Evolutionary conservation across 2,329 filamentous ascomycete genomes (phyloP).

Genomic region (Botryotinia globosa): DNA sequence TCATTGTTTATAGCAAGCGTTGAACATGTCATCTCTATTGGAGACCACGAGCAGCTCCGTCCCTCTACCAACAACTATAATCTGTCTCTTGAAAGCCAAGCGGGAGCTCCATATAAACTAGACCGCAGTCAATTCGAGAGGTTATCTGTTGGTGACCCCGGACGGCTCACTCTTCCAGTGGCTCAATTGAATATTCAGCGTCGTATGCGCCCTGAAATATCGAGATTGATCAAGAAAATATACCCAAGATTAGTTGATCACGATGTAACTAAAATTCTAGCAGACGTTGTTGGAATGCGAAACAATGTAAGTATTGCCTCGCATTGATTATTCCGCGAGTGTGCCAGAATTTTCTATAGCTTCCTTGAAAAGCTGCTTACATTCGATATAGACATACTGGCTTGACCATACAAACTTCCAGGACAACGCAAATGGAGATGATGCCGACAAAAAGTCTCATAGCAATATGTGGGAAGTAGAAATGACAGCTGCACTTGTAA

Average conservation of each 20-base stretch:
- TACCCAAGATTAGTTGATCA: constrained; percentile 34
- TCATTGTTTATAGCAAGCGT: constrained; percentile 35
- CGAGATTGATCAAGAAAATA: constrained; percentile 29
- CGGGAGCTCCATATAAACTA: constrained; percentile 30
- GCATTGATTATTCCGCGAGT: background rate
- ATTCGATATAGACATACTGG: constrained; percentile 28
- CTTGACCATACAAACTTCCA: constrained; percentile 32
- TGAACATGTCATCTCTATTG: constrained; percentile 45
- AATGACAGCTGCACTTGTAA: constrained; percentile 61
- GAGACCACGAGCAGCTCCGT: constrained; percentile 45
- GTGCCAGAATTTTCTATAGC: background rate
- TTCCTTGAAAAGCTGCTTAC: background rate
- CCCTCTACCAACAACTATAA: constrained; percentile 36
- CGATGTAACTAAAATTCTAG: constrained; percentile 21
- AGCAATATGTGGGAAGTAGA: constrained; percentile 59
- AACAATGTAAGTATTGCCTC: constrained; percentile 21
- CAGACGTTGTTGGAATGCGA: constrained; percentile 34
- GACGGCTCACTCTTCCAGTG: constrained; percentile 28
- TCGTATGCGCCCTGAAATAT: constrained; percentile 36
- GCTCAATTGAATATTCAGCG: constrained; percentile 34
- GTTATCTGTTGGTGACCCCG: constrained; percentile 26
- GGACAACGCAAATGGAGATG: constrained; percentile 22
- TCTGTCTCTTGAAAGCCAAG: constrained; percentile 36
- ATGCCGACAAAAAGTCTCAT: constrained; percentile 18
- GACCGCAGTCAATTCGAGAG: constrained; percentile 36